Conservation (phyloP, 345 rosid species). For the Brassica juncea region DNA sequence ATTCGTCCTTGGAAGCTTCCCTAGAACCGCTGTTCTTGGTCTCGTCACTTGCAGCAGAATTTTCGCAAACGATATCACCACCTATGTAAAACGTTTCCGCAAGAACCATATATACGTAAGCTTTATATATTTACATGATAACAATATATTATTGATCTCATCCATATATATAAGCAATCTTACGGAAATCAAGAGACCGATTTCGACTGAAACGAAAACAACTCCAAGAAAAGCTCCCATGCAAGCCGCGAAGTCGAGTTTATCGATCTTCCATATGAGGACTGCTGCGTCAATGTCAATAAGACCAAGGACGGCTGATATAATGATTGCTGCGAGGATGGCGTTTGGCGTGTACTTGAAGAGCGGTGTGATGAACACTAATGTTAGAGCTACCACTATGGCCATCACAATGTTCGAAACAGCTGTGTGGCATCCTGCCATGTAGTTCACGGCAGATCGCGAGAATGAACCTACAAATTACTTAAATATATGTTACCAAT, state of each 20-base stretch:
- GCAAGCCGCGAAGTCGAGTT: conserved; percentile 74
- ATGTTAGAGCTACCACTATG: conserved; percentile 57
- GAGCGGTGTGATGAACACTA: conserved; percentile 62
- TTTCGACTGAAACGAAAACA: conserved; percentile 61
- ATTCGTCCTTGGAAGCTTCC: conserved; percentile 61
- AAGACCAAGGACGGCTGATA: conserved; percentile 70
- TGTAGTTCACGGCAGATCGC: conserved; percentile 80
- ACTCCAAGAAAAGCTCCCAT: conserved; percentile 86
- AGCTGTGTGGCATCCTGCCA: conserved; percentile 81
- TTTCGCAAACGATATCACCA: conserved; percentile 74
- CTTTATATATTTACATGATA: background rate
- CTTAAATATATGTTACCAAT: background rate
- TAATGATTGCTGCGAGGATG: conserved; percentile 68
- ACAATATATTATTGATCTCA: background rate
- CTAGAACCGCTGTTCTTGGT: conserved; percentile 71
- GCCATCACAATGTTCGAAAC: conserved; percentile 88
- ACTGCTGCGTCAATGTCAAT: conserved; percentile 56
- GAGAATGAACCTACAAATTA: conserved; percentile 63
- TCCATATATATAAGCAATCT: conserved; percentile 9
- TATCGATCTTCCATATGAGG: conserved; percentile 82
- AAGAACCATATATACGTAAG: background rate
- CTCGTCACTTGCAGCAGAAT: conserved; percentile 86
- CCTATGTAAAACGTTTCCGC: conserved; percentile 41
- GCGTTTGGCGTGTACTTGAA: conserved; percentile 82
- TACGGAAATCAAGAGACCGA: conserved; percentile 70